A percentile compares a stretch with the other conserved stretches of the same genome.
These are phyloP conservation scores for Pleurotus sapidus DNA, from an alignment of 768 basidiomycete species.

Conservation along the genomic window DNA sequence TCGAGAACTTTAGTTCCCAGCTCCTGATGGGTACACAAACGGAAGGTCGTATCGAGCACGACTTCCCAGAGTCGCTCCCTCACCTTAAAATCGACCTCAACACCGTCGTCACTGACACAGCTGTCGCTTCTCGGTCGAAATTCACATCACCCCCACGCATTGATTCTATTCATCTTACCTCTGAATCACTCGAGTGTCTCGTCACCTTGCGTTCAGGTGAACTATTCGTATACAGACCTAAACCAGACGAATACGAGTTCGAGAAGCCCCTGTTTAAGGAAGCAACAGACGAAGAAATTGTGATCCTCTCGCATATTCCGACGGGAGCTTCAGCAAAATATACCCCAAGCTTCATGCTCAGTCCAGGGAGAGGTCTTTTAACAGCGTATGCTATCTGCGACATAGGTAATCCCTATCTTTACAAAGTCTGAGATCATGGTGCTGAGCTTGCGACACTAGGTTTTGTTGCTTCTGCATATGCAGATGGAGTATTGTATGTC, in stretches of 20 bases:
- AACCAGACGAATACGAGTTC: slow-evolving; percentile 12
- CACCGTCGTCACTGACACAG: slow-evolving; percentile 43
- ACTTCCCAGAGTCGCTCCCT: slow-evolving; percentile 66
- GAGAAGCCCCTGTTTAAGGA: slow-evolving; percentile 16
- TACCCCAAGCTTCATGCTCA: slow-evolving; percentile 60
- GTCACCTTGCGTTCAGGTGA: slow-evolving; percentile 56
- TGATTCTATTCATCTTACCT: slow-evolving; percentile 44
- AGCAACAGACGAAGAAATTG: slow-evolving; percentile 45
- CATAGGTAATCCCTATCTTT: slow-evolving; percentile 48
- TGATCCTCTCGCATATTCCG: slow-evolving; percentile 48
- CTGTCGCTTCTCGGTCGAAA: slow-evolving; percentile 19
- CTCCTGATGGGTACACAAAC: slow-evolving; percentile 44
- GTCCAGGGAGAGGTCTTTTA: slow-evolving; percentile 42
- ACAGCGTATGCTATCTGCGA: slow-evolving; percentile 65
- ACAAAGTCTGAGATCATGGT: background rate
- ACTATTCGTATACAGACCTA: slow-evolving; percentile 44
- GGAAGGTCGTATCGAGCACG: slow-evolving; percentile 48
- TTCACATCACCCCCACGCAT: slow-evolving; percentile 30
- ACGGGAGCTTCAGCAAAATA: slow-evolving; percentile 40
- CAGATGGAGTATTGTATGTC: slow-evolving; percentile 54
- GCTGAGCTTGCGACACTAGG: slow-evolving; percentile 37
- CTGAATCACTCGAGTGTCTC: slow-evolving; percentile 55
- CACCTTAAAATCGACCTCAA: slow-evolving; percentile 60
- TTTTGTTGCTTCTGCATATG: slow-evolving; percentile 73
- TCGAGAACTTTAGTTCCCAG: slow-evolving; percentile 74